Conservation (phyloP, 768 basidiomycete genomes). For the Panaeolus cyanescens region DNA sequence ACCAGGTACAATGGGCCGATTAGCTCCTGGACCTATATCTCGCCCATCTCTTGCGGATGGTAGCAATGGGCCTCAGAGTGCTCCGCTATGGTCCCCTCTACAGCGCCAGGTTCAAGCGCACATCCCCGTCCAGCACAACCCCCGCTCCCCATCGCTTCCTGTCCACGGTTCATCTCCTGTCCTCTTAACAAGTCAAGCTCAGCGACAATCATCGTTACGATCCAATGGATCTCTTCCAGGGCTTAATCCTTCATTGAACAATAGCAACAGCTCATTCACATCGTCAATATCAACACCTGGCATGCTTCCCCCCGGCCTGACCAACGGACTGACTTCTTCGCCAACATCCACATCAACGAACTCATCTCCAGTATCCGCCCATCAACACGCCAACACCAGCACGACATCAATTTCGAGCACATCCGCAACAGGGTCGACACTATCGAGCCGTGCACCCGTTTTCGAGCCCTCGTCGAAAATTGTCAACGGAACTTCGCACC, state of each 20-base stretch:
- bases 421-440: constrained; percentile 29
- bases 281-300: constrained; percentile 17
- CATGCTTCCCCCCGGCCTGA: constrained; percentile 14
- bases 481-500: neutral
- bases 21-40: constrained; percentile 20
- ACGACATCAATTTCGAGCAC: constrained; percentile 1
- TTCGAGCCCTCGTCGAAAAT: constrained; percentile 46
- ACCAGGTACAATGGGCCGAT: constrained; percentile 12
- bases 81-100: neutral
- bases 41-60: constrained; percentile 16
- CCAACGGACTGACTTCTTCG: constrained; percentile 1
- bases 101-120: neutral
- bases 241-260: constrained; percentile 11
- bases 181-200: neutral
- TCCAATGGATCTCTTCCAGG: constrained; percentile 22
- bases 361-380: constrained; percentile 10
- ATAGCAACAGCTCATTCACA: constrained; percentile 20
- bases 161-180: neutral
- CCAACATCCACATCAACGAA: constrained; percentile 11
- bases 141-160: neutral
- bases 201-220: constrained; percentile 1
- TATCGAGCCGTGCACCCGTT: constrained; percentile 56
- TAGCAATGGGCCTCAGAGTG: neutral
- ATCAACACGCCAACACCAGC: constrained; percentile 17
- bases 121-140: neutral